These are phyloP conservation scores for Saccharata proteae DNA, from an alignment of 2,329 filamentous ascomycete genomes.

Conservation along the genomic window DNA sequence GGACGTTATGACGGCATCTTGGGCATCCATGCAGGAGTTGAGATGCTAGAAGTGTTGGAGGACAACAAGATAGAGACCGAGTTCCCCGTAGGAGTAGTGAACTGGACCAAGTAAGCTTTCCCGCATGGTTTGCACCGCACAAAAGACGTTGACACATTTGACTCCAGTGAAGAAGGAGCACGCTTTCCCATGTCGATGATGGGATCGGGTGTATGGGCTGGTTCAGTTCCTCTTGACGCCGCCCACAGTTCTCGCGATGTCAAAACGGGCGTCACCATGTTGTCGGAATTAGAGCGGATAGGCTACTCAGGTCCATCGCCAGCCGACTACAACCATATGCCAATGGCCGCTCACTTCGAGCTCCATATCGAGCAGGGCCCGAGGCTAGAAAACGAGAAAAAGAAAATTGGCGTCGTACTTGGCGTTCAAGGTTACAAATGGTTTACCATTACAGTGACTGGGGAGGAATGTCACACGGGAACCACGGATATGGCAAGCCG, in stretches of 20 bases:
- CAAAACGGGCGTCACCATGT: conserved; percentile 49
- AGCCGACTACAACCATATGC: conserved; percentile 46
- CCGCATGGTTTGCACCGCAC: background rate
- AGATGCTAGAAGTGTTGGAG: conserved; percentile 56
- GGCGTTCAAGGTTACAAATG: conserved; percentile 67
- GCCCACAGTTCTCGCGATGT: conserved; percentile 54
- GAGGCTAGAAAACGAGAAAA: conserved; percentile 51
- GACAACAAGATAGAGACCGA: conserved; percentile 58
- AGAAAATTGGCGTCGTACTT: conserved; percentile 57
- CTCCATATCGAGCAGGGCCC: conserved; percentile 79
- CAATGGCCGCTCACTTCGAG: conserved; percentile 69
- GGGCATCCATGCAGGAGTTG: conserved; percentile 60
- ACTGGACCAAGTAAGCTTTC: conserved; percentile 57
- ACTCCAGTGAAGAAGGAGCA: conserved; percentile 60
- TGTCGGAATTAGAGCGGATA: conserved; percentile 57
- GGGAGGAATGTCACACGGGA: conserved; percentile 57
- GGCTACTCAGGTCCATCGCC: conserved; percentile 52
- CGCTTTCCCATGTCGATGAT: conserved; percentile 67
- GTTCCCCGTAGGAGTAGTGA: conserved; percentile 61
- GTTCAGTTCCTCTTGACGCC: conserved; percentile 47
- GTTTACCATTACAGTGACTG: conserved; percentile 55
- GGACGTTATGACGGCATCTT: conserved; percentile 68
- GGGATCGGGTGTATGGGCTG: conserved; percentile 66
- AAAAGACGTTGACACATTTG: background rate
- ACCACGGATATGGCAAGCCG: conserved; percentile 58